Base-by-base conservation (phyloP, 176 grass and related monocot species). In the Oryza australiensis region DNA sequence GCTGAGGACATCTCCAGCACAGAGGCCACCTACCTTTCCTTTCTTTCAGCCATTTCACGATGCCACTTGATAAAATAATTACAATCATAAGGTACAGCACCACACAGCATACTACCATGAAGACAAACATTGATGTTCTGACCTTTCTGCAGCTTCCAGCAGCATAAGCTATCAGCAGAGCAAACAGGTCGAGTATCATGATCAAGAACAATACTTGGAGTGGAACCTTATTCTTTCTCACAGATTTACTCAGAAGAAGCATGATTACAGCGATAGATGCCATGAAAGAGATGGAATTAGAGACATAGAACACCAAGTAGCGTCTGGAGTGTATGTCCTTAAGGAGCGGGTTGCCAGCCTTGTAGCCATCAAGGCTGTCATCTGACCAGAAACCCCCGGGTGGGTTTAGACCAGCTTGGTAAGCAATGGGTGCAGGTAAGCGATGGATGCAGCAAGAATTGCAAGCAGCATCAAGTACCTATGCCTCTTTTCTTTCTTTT, bases 381-480 rank as follows among this genome's bases (percentile, higher is more conserved):
- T 80, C 75, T 14, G 63, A 46, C 81, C 85, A 81, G 66, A 88
- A 75, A 22, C 85, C 85, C 68, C 89, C 89, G 32, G 89, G 88
- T 2, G 88, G 91, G 18, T 82, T 93, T 5, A 93, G 77, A 33
- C 88, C 88, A 15, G 88, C 88, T 76, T 90, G 85, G 26, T 89
- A 93, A 15, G 87, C 86, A 14, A 86, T 16, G 9, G 84, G 86
- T 42, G 87, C 87, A 48, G 77, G 26, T 89, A 93, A 15, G 87
- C 86, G 11, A 86, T 16, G 9, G 84, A 88, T 42, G 87, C 87
- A 48, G 77, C 87, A 63, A 93, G 72, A 64, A 32, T 82, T 7
- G 87, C 87, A 72, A 90, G 78, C 40, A 90, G 85, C 91, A 90
- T 90, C 16, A 90, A 35, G 68, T 81, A 85, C 26, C 85, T 89